These are phyloP conservation scores for Aspergillus udagawae DNA, from an alignment of 2,329 filamentous ascomycete species.

Conservation along the genomic window DNA sequence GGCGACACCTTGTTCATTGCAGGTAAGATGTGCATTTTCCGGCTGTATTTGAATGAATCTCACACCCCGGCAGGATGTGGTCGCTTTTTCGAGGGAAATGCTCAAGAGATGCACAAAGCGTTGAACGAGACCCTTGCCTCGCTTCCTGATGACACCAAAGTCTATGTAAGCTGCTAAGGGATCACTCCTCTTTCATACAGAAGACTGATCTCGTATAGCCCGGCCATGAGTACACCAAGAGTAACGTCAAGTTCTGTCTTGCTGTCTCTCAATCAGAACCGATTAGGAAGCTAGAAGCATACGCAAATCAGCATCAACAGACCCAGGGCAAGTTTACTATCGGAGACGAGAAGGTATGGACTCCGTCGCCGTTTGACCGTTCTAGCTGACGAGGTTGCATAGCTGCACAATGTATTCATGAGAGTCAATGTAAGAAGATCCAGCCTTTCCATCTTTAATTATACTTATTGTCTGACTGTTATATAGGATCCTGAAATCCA, in stretches of 20 bases:
- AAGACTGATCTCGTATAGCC: conserved; percentile 51
- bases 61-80: conserved; percentile 65
- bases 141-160: conserved; percentile 83
- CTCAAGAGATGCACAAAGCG: conserved; percentile 87
- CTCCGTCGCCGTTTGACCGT: neutral
- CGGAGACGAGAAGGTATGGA: conserved; percentile 82
- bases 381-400: conserved; percentile 1
- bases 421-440: conserved; percentile 62
- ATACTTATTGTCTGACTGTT: neutral
- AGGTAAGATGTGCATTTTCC: conserved; percentile 46
- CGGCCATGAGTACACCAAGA: conserved; percentile 97
- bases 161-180: conserved; percentile 62
- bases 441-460: neutral
- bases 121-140: conserved; percentile 78
- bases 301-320: conserved; percentile 74
- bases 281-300: conserved; percentile 71
- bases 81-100: conserved; percentile 89
- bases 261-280: conserved; percentile 71
- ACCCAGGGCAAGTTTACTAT: conserved; percentile 97
- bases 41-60: conserved; percentile 4
- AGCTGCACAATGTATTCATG: conserved; percentile 98
- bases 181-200: neutral
- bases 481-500: conserved; percentile 74
- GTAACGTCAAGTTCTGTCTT: conserved; percentile 83
- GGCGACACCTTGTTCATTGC: conserved; percentile 95